phyloP scores from a whole-genome alignment of 176 grass and related monocot genomes.

The Pharus latifolius region DNA sequence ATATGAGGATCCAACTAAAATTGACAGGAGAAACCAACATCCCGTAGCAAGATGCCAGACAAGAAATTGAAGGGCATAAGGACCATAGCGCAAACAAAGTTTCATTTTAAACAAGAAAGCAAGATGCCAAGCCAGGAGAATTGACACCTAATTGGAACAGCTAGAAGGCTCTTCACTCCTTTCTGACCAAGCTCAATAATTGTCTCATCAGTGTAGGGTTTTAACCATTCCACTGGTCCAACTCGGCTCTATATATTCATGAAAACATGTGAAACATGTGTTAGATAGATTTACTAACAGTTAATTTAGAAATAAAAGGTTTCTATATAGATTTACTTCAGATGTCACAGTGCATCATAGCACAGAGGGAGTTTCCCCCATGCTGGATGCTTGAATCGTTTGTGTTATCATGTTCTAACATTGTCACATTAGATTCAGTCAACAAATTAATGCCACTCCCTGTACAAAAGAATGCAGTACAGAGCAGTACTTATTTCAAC shows the following conservation, averaged over 20 bases:
- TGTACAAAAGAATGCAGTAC: too few relatives aligned
- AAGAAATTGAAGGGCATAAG: not conserved
- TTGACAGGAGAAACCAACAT: not conserved
- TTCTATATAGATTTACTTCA: too few relatives aligned
- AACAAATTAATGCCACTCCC: too few relatives aligned
- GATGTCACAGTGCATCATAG: too few relatives aligned
- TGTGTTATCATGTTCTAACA: too few relatives aligned
- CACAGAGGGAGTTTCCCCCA: too few relatives aligned
- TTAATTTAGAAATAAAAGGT: too few relatives aligned
- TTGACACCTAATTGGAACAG: conserved; percentile 82
- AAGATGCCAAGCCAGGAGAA: conserved; percentile 13
- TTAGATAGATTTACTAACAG: too few relatives aligned
- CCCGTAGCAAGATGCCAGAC: not conserved
- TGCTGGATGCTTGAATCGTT: too few relatives aligned
- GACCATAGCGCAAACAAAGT: not conserved
- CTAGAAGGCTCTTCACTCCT: conserved; percentile 79
- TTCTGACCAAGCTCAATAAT: conserved; percentile 86
- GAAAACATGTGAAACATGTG: conserved; percentile 15
- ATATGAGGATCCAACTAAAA: not conserved
- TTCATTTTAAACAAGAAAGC: not conserved
- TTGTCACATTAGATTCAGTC: too few relatives aligned
- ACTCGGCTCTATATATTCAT: conserved; percentile 75
- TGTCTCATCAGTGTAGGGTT: conserved; percentile 95
- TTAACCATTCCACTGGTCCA: conserved; percentile 97
- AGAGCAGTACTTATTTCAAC: too few relatives aligned